Base-by-base conservation (phyloP, 257 asterid species). In the Rauvolfia tetraphylla region DNA sequence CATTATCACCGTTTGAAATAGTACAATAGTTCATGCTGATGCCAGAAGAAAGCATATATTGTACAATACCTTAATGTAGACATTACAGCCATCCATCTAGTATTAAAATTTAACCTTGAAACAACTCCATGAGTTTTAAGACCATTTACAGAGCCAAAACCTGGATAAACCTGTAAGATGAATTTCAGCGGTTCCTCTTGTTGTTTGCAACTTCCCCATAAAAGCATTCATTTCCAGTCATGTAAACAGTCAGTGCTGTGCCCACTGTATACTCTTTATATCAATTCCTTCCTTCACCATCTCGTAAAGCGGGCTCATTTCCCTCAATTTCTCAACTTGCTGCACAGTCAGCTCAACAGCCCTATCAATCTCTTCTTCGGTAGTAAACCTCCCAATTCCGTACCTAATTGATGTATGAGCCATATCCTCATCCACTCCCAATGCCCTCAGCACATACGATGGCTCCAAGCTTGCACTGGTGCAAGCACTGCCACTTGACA, bases 381-480 rank as follows among this genome's bases (percentile, higher is more conserved):
- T 95, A 0, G 98, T 91, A 59, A 91, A 93, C 93, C 98, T 89
- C 83, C 99, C 99, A 34, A 95, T 95, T 46, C 99, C 99, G 62
- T 91, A 95, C 84, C 99, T 89, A 53, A 95, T 95, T 0, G 99
- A 95, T 0, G 99, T 95, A 78, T 93, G 97, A 0, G 99, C 99
- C 99, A 95, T 95, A 68, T 95, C 99, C 78, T 95, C 99, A 11
- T 93, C 99, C 29, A 95, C 98, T 23, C 99, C 99, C 86, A 95
- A 84, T 0, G 99, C 98, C 85, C 98, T 95, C 87, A 95, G 80
- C 34, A 95, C 99, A 48, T 95, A 95, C 0, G 99, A 95, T 0
- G 99, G 99, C 89, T 95, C 99, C 89, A 93, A 87, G 80, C 98
- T 95, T 2, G 99, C 97, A 73, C 98, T 95, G 0, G 98, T 95